Evolutionary conservation across 2,329 filamentous ascomycete species (phyloP), one percentile per base, ranked within the genome.

Genomic region (Cylindrodendrum hubeiense): DNA sequence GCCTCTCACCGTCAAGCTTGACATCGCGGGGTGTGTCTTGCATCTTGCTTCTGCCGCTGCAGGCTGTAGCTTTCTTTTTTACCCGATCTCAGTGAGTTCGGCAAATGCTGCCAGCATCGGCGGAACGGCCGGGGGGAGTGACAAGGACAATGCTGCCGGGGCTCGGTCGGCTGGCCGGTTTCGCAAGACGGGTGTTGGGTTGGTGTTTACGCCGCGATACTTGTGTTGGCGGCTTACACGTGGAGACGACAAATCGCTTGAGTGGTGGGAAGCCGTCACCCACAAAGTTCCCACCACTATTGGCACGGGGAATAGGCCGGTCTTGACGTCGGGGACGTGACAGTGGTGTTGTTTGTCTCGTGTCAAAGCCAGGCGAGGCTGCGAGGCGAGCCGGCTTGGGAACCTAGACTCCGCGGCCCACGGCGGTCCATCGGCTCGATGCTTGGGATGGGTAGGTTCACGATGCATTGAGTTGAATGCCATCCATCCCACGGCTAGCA

Each of bases 1-100:
- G 13, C 68, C 71, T 73, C 58, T 74, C 67, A 73, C 24, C 51
- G 52, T 70, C 33, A 22, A 74, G 71, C 37, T 63, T 63, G 59
- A 50, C 41, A 24, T 4, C 52, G 63, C 58, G 46, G 50, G 43
- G 43, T 60, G 52, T 63, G 60, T 63, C 60, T 63, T 22, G 52
- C 46, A 56, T 51, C 37, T 15, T 46, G 21, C 46, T 19, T 60
- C 39, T 30, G 15, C 22, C 7, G 22, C 15, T 21, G 52, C 41
- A 41, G 39, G 28, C 26, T 28, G 26, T 13, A 28, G 46, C 43
- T 28, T 43, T 55, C 46, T 28, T 15, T 28, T 28, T 28, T 28
- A 13, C 19, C 19, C 19, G 19, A 47, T 47, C 37, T n/a, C 8
- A 17, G 8, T 37, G 6, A 34, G 33, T n/a, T 39, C 37, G 37